phyloP scores from a whole-genome alignment of 2,329 filamentous ascomycete species.

The Penicillium sp. region DNA sequence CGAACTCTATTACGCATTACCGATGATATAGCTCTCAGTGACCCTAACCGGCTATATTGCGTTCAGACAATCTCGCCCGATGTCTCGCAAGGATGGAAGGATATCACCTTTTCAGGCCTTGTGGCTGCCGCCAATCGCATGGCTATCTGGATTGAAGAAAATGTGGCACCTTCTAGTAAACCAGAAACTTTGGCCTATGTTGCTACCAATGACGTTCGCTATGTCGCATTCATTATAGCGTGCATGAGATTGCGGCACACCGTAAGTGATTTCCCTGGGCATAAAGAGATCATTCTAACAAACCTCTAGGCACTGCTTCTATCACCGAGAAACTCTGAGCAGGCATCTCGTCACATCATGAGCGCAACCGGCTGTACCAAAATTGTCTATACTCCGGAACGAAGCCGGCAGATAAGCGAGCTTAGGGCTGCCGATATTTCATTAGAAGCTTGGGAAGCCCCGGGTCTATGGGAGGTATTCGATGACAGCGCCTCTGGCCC shows the following conservation, averaged over 20 bases:
- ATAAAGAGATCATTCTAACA: not conserved
- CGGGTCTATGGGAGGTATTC: not conserved
- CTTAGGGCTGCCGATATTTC: not conserved
- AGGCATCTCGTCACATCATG: slow-evolving; percentile 19
- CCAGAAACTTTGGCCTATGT: slow-evolving; percentile 14
- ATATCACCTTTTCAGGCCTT: slow-evolving; percentile 5
- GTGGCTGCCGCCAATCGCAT: slow-evolving; percentile 9
- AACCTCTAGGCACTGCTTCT: slow-evolving; percentile 28
- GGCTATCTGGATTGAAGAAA: slow-evolving; percentile 10
- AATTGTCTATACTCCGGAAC: slow-evolving; percentile 15
- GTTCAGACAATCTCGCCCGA: slow-evolving; percentile 7
- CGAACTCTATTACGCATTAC: not conserved
- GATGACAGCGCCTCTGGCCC: not conserved
- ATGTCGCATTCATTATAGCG: slow-evolving; percentile 16
- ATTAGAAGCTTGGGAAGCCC: not conserved
- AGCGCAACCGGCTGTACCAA: slow-evolving; percentile 6
- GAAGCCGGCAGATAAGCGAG: slow-evolving; percentile 18
- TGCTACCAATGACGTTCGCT: slow-evolving; percentile 23
- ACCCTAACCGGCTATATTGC: slow-evolving; percentile 7
- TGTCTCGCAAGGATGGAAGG: slow-evolving; percentile 5
- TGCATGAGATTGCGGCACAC: slow-evolving; percentile 15
- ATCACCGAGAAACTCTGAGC: slow-evolving; percentile 23
- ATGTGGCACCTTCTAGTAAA: not conserved
- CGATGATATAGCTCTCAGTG: not conserved
- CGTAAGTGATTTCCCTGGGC: slow-evolving; percentile 14